Conservation (phyloP, 495 filamentous ascomycete genomes). For the Tuber borchii region DNA sequence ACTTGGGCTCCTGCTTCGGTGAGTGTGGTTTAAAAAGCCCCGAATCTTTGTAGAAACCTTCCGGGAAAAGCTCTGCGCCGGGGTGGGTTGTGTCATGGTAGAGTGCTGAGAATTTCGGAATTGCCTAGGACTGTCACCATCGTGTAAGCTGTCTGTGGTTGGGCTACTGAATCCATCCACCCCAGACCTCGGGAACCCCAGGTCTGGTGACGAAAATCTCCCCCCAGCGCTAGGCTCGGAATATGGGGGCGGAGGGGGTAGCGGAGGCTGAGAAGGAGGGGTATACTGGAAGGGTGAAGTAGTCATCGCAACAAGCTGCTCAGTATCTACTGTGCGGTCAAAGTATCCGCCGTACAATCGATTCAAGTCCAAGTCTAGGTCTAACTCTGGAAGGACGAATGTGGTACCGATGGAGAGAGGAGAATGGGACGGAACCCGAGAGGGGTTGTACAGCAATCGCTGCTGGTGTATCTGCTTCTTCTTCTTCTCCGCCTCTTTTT, state of each 20-base stretch:
- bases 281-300: conserved; percentile 3
- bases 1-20: conserved; percentile 28
- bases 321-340: background rate
- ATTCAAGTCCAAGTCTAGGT: background rate
- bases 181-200: background rate
- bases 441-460: background rate
- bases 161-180: background rate
- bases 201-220: background rate
- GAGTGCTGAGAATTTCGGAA: conserved; percentile 3
- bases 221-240: background rate
- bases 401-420: background rate
- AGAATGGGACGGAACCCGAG: background rate
- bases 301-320: conserved; percentile 3
- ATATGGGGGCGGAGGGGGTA: background rate
- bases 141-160: conserved; percentile 4
- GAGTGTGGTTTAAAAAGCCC: conserved; percentile 24
- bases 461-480: background rate
- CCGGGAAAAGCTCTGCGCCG: conserved; percentile 32
- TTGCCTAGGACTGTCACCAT: conserved; percentile 5
- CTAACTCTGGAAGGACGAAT: background rate
- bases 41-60: conserved; percentile 37
- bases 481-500: background rate
- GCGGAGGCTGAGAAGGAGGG: conserved; percentile 3
- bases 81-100: conserved; percentile 11
- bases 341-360: background rate